phyloP scores from a whole-genome alignment of 164 flowering plant species.

The grape (Vitis vinifera) region DNA sequence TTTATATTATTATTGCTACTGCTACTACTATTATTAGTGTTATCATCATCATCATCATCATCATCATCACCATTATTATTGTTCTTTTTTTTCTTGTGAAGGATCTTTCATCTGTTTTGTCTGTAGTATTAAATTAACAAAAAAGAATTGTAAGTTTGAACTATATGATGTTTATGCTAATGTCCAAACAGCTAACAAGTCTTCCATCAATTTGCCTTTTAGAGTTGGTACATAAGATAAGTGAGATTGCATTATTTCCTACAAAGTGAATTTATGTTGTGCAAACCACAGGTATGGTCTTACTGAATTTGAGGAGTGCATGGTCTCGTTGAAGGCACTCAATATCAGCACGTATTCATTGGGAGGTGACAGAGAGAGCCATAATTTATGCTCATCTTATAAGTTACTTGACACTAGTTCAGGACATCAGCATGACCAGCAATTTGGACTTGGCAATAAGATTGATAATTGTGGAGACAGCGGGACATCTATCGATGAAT shows the following conservation, averaged over 20 bases:
- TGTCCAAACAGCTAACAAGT: neutral
- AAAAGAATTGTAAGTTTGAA: too few species aligned
- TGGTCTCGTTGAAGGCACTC: slow-evolving; percentile 37
- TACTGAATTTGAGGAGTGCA: slow-evolving; percentile 27
- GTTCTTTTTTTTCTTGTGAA: too few species aligned
- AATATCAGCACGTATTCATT: slow-evolving; percentile 25
- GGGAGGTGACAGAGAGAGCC: slow-evolving; percentile 21
- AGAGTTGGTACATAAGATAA: neutral
- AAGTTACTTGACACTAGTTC: slow-evolving; percentile 20
- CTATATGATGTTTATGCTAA: too few species aligned
- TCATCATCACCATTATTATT: too few species aligned
- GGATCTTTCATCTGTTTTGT: too few species aligned
- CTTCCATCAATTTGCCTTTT: neutral
- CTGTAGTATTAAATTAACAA: too few species aligned
- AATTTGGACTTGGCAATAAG: slow-evolving; percentile 9
- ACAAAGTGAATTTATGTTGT: neutral
- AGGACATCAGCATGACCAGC: slow-evolving; percentile 21
- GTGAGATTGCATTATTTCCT: neutral
- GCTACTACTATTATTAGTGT: too few species aligned
- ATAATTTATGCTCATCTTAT: slow-evolving; percentile 44
- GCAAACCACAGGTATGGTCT: slow-evolving; percentile 47
- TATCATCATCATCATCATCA: too few species aligned
- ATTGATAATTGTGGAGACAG: slow-evolving; percentile 19
- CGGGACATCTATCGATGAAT: slow-evolving; percentile 26
- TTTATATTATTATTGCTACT: too few species aligned